Evolutionary conservation across 805 yeast genomes (phyloP).

Genomic region (Naumovozyma castellii): DNA sequence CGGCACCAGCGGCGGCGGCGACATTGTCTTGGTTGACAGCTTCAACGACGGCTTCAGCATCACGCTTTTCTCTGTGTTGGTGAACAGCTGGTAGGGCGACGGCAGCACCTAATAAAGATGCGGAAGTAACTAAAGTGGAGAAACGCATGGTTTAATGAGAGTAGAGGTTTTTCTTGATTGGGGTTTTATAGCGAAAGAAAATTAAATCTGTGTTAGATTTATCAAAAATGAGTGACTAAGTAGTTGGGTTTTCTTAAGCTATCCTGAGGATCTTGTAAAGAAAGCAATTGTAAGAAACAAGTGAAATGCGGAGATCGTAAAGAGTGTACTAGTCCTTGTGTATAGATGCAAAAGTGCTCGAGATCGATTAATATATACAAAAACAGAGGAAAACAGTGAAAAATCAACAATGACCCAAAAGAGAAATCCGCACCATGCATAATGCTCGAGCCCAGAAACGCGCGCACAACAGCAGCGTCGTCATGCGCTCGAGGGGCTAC

Average conservation of each 20-base stretch:
- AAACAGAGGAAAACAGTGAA: not conserved
- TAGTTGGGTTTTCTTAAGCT: constrained; percentile 2
- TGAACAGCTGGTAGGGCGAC: constrained; percentile 60
- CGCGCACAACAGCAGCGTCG: no score
- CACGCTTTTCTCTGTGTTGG: constrained; percentile 42
- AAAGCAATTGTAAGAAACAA: no score
- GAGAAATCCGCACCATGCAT: not conserved
- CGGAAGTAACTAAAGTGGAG: constrained; percentile 37
- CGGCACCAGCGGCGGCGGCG: constrained; percentile 21
- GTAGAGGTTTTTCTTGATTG: no score
- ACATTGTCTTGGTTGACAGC: constrained; percentile 10
- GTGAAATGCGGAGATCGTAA: no score
- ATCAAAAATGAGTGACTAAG: constrained; percentile 7
- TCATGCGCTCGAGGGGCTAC: no score
- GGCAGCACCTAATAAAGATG: constrained; percentile 40
- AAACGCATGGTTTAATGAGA: constrained; percentile 36
- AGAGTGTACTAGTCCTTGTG: no score
- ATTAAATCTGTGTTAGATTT: no score
- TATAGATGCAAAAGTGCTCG: not conserved
- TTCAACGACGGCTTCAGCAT: constrained; percentile 29
- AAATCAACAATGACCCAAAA: not conserved
- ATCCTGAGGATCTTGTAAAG: not conserved
- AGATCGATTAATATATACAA: not conserved
- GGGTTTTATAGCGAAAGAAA: no score
- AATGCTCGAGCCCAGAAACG: no score